Evolutionary conservation across 805 yeast genomes (phyloP).

Genomic region (Saccharomycopsis capsularis): DNA sequence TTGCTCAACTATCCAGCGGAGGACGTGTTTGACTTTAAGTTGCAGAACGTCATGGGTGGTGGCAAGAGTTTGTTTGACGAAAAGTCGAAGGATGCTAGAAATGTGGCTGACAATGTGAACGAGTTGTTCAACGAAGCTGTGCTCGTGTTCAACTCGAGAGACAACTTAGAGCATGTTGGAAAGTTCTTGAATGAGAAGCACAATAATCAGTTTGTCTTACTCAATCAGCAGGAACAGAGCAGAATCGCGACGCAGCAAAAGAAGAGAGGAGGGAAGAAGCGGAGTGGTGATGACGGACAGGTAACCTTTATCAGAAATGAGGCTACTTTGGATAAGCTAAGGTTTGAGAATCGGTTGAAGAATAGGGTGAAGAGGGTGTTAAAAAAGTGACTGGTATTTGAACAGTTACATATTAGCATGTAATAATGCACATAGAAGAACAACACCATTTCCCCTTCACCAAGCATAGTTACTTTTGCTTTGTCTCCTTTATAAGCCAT

Average conservation of each 20-base stretch:
- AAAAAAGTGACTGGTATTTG: too few relatives aligned
- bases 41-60: constrained; percentile 28
- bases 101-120: neutral
- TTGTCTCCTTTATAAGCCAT: too few relatives aligned
- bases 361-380: constrained; percentile 30
- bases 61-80: constrained; percentile 30
- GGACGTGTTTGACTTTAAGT: constrained; percentile 27
- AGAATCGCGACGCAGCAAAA: neutral
- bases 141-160: constrained; percentile 23
- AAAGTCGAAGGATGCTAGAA: constrained; percentile 30
- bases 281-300: too few relatives aligned
- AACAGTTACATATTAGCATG: too few relatives aligned
- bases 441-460: too few relatives aligned
- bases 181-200: constrained; percentile 34
- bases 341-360: constrained; percentile 42
- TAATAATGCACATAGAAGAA: too few relatives aligned
- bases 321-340: constrained; percentile 33
- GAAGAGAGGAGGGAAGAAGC: too few relatives aligned
- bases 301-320: constrained; percentile 8
- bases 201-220: constrained; percentile 32
- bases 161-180: constrained; percentile 34
- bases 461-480: too few relatives aligned
- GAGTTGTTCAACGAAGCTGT: constrained; percentile 17
- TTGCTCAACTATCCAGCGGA: constrained; percentile 40
- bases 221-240: constrained; percentile 25